Base-by-base conservation (phyloP, 352 stramenopile species). In the Globisporangium carolinianum region DNA sequence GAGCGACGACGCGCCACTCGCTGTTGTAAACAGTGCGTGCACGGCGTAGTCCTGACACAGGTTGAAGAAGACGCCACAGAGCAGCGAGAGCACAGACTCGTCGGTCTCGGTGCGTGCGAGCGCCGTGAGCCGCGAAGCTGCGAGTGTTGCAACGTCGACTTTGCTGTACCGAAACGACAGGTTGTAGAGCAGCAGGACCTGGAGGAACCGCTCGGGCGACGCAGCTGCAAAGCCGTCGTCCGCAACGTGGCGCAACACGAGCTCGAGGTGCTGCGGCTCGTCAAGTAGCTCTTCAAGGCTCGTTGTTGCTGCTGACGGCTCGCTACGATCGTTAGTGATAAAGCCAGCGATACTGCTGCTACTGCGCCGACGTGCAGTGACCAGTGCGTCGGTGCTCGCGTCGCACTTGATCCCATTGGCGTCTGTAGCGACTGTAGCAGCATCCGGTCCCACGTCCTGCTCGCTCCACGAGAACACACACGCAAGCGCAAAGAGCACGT, bases 181-280 rank as follows among this genome's bases (percentile, higher is more conserved):
- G 58, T 91, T 91, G 71, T 88, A 87, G 9, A 91, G 57, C 11
- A 91, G 65, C n/a, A 83, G 61, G 45, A 79, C 72, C 54, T 91
- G 81, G 37, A 91, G 53, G n/a, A 73, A 78, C 24, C 80, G 61
- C 55, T 88, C 76, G 14, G 67, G 35, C 32, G 66, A 76, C 39
- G 82, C 64, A 6, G 53, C 39, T 10, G 69, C 55, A 54, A 87
- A 85, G 6, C 38, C 53, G 3, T 58, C 17, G 51, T 72, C 69
- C 9, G 70, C 57, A 10, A 89, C 67, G 17, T 89, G 79, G n/a
- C 53, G 52, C 46, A 83, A 71, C 8, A 89, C 64, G 32, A 68
- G 69, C 10, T 79, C 63, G 2, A 91, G 55, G 45, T 76, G 64
- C 12, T 68, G 58, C 0, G 71, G 69, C 6, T 79, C 63, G 37